Evolutionary conservation across 495 filamentous ascomycete species (phyloP).

Genomic region (Lindgomyces ingoldianus): DNA sequence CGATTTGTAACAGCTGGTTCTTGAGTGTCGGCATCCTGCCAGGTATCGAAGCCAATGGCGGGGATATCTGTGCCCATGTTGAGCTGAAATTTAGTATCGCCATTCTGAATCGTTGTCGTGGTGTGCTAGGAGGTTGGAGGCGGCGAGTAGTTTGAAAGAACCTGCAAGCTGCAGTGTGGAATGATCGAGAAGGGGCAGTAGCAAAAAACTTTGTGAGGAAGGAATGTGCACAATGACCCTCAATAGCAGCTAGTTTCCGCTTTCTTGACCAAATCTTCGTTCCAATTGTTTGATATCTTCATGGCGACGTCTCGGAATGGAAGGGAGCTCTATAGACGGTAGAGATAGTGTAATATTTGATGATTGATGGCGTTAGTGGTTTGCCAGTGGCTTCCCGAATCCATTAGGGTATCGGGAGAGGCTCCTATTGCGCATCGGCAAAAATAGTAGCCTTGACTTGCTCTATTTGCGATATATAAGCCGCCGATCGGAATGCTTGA

Average conservation of each 20-base stretch:
- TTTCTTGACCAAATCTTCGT: neutral
- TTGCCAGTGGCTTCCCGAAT: neutral
- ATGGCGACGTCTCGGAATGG: conserved; percentile 1
- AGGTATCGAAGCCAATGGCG: conserved; percentile 56
- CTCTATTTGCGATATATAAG: neutral
- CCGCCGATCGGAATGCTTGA: too few species aligned
- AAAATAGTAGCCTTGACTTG: neutral
- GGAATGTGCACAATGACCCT: too few species aligned
- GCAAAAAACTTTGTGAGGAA: conserved; percentile 8
- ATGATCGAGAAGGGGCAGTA: neutral
- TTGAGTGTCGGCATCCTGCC: conserved; percentile 53
- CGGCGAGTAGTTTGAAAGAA: neutral
- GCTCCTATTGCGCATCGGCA: neutral
- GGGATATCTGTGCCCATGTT: conserved; percentile 50
- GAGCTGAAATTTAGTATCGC: conserved; percentile 32
- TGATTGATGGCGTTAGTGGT: conserved; percentile 7
- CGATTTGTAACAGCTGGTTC: conserved; percentile 58
- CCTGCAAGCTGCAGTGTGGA: conserved; percentile 6
- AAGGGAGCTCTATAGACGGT: neutral
- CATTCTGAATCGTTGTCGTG: conserved; percentile 20
- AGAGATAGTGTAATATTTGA: too few species aligned
- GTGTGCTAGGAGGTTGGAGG: conserved; percentile 1
- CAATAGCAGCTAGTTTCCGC: neutral
- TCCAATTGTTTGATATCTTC: conserved; percentile 1
- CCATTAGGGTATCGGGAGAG: conserved; percentile 5